Percentiles rank a stretch among this genome's conserved stretches.
Conservation (phyloP, 1,284 basidiomycete genomes). For the Rhodotorula mucilaginosa region DNA sequence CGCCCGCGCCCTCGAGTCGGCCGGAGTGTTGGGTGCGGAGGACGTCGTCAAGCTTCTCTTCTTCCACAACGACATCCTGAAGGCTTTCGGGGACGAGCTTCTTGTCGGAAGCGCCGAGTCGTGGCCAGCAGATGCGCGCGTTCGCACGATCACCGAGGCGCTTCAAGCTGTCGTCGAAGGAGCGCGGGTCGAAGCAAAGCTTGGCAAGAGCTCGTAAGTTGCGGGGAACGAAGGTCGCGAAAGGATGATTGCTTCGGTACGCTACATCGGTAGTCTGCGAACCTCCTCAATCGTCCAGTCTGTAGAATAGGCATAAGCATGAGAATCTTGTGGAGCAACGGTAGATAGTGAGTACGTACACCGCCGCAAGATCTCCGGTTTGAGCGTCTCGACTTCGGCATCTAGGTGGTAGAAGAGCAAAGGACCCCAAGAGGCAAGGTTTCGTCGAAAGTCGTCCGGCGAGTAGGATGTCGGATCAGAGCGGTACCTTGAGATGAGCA, state of each 20-base stretch:
- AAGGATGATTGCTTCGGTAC: neutral
- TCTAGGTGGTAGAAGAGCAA: slow-evolving; percentile 38
- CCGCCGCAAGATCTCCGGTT: slow-evolving; percentile 21
- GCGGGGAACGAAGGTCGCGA: neutral
- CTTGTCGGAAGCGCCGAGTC: neutral
- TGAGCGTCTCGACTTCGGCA: slow-evolving; percentile 27
- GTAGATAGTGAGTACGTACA: slow-evolving; percentile 6
- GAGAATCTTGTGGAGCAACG: neutral
- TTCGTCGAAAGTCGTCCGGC: slow-evolving; percentile 14
- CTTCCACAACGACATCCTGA: neutral
- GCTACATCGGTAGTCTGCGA: slow-evolving; percentile 31
- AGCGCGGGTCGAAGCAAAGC: neutral
- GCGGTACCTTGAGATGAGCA: slow-evolving; percentile 20
- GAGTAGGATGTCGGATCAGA: slow-evolving; percentile 11
- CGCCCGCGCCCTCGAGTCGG: too few relatives aligned
- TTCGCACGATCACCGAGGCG: neutral
- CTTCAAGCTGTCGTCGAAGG: neutral
- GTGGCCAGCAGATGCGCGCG: neutral
- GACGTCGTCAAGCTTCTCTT: neutral
- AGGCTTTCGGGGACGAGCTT: neutral
- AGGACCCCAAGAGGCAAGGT: slow-evolving; percentile 26
- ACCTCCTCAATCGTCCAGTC: slow-evolving; percentile 28
- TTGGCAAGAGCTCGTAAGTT: neutral
- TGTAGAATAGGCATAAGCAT: neutral
- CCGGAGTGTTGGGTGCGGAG: too few relatives aligned